phyloP scores from a whole-genome alignment of 352 stramenopile species.

The Globisporangium apiculatum region DNA sequence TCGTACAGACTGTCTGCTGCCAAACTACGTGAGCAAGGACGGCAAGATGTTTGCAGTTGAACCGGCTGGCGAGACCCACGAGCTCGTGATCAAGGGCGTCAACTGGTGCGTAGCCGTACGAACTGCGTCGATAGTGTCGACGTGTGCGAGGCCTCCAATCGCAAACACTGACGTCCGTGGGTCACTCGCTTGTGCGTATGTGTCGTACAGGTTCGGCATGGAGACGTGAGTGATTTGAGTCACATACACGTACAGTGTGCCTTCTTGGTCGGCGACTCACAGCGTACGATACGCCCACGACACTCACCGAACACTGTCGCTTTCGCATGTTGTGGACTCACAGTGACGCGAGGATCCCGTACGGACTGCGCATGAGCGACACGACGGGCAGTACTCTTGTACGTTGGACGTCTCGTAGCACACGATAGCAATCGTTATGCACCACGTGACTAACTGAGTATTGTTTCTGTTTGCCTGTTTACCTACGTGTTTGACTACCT shows the following conservation, averaged over 20 bases:
- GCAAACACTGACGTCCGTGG: too few species aligned
- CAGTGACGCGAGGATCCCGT: constrained; percentile 50
- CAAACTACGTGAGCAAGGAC: constrained; percentile 21
- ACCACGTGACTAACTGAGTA: too few species aligned
- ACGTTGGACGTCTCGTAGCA: constrained; percentile 1
- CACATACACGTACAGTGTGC: too few species aligned
- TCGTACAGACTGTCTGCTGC: constrained; percentile 7
- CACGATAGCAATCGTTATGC: too few species aligned
- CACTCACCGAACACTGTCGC: constrained; percentile 6
- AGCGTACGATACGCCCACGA: neutral
- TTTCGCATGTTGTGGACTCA: too few species aligned
- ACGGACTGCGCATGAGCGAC: constrained; percentile 58
- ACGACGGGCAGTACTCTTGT: constrained; percentile 50
- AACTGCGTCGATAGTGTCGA: too few species aligned
- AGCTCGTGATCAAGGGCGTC: constrained; percentile 13
- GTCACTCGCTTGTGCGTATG: neutral
- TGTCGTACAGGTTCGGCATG: constrained; percentile 11
- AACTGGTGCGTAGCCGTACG: constrained; percentile 7
- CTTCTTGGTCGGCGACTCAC: too few species aligned
- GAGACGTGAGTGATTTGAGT: constrained; percentile 8
- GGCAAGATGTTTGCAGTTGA: constrained; percentile 16
- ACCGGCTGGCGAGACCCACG: constrained; percentile 8
- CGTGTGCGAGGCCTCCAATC: too few species aligned
- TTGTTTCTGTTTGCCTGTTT: neutral
- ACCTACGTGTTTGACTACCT: neutral